Percentiles rank a stretch among this genome's conserved stretches.
Conservation (phyloP, 805 yeast species). For the Lipomyces anomalus region DNA sequence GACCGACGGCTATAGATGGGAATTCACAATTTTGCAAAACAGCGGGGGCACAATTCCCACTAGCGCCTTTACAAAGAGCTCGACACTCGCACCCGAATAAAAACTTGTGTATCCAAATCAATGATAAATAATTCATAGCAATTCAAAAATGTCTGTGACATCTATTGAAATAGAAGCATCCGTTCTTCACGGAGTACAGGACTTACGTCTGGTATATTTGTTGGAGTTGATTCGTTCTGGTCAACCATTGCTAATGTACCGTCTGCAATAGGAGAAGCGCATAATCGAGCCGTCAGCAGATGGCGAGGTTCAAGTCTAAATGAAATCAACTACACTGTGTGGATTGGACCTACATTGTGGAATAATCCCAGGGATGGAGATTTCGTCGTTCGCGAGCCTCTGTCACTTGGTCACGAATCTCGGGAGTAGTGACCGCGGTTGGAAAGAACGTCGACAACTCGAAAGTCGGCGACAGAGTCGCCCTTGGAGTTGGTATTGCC, state of each 20-base stretch:
- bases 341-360: slow-evolving; percentile 28
- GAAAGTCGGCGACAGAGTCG: slow-evolving; percentile 70
- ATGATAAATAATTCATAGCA: too few species aligned
- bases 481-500: slow-evolving; percentile 81
- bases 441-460: slow-evolving; percentile 58
- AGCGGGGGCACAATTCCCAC: too few species aligned
- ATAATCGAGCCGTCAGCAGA: slow-evolving; percentile 13
- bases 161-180: background rate
- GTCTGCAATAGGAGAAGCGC: slow-evolving; percentile 18
- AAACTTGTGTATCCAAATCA: too few species aligned
- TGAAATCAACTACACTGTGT: slow-evolving; percentile 23
- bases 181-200: slow-evolving; percentile 1
- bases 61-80: too few species aligned
- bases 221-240: too few species aligned
- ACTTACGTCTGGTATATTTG: too few species aligned
- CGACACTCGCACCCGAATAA: too few species aligned
- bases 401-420: slow-evolving; percentile 77
- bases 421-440: slow-evolving; percentile 63
- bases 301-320: slow-evolving; percentile 23
- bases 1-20: too few species aligned
- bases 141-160: too few species aligned
- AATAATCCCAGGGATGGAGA: slow-evolving; percentile 24
- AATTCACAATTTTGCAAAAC: too few species aligned
- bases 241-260: background rate
- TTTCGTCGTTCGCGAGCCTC: slow-evolving; percentile 53